Percentiles rank a stretch among this genome's conserved stretches.
phyloP scores from a whole-genome alignment of 2,329 filamentous ascomycete genomes.

The Knufia fluminis region DNA sequence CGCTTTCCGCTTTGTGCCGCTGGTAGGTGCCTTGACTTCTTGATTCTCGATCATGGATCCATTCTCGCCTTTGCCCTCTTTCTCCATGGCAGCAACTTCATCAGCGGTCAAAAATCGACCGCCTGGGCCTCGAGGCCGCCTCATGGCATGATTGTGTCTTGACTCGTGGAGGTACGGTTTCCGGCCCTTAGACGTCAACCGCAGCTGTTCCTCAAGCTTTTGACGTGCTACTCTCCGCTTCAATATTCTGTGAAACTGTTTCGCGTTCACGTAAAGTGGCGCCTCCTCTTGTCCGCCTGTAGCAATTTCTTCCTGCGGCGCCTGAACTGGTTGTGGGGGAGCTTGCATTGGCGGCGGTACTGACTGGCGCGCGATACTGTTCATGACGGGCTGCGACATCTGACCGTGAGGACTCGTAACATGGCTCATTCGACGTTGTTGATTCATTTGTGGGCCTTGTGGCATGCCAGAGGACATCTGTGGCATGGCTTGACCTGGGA shows the following conservation, averaged over 20 bases:
- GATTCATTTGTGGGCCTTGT: slow-evolving; percentile 50
- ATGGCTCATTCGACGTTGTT: slow-evolving; percentile 58
- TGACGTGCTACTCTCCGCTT: slow-evolving; percentile 90
- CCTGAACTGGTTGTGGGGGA: slow-evolving; percentile 49
- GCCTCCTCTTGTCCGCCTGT: slow-evolving; percentile 71
- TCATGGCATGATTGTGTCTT: slow-evolving; percentile 96
- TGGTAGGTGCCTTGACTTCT: slow-evolving; percentile 25
- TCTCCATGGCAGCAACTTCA: slow-evolving; percentile 84
- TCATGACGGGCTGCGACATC: slow-evolving; percentile 67
- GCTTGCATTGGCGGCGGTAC: slow-evolving; percentile 40
- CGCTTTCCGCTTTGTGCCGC: slow-evolving; percentile 44
- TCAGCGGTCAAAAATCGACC: slow-evolving; percentile 94
- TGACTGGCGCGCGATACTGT: slow-evolving; percentile 50
- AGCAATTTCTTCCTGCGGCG: slow-evolving; percentile 66
- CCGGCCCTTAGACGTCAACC: slow-evolving; percentile 85
- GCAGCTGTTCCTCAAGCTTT: slow-evolving; percentile 82
- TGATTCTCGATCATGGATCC: slow-evolving; percentile 23
- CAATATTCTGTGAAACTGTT: slow-evolving; percentile 94
- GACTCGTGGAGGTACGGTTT: slow-evolving; percentile 98
- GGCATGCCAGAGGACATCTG: slow-evolving; percentile 39
- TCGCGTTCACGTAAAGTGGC: slow-evolving; percentile 94
- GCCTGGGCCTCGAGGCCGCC: slow-evolving; percentile 82
- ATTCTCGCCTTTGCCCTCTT: slow-evolving; percentile 32
- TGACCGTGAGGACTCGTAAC: slow-evolving; percentile 66
- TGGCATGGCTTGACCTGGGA: slow-evolving; percentile 24